Conservation (phyloP, 352 stramenopile genomes). For the Phytophthora colocasiae region DNA sequence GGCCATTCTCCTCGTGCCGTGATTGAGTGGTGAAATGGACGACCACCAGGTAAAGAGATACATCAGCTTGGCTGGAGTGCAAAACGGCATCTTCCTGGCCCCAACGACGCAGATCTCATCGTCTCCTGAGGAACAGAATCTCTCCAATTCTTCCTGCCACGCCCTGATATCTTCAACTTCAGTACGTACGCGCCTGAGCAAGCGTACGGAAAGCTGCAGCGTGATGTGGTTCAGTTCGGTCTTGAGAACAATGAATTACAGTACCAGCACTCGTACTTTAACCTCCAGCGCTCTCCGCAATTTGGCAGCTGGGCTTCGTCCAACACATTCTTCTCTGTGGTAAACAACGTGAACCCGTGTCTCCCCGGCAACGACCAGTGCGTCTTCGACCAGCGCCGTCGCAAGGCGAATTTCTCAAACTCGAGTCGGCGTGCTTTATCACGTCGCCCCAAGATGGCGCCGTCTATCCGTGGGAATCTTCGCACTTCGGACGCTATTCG, state of each 20-base stretch:
- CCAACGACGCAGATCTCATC: conserved; percentile 2
- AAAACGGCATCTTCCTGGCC: not conserved
- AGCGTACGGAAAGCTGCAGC: conserved; percentile 14
- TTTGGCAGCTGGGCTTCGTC: conserved; percentile 5
- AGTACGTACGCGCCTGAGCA: conserved; percentile 11
- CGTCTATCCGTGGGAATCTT: too few species aligned
- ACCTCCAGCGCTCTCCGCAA: not conserved
- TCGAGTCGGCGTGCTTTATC: conserved; percentile 50
- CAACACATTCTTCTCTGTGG: conserved; percentile 26
- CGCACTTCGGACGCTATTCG: too few species aligned
- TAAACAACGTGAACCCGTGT: too few species aligned
- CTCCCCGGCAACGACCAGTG: too few species aligned
- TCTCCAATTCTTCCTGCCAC: not conserved
- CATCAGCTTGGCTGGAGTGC: conserved; percentile 42
- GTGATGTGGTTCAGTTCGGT: conserved; percentile 22
- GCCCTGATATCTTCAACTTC: conserved; percentile 12
- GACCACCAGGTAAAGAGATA: conserved; percentile 51
- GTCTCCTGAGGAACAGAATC: not conserved
- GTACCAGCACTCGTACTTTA: not conserved
- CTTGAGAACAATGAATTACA: conserved; percentile 22
- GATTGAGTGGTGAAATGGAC: conserved; percentile 58
- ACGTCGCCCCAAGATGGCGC: conserved; percentile 33
- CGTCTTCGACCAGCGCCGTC: too few species aligned
- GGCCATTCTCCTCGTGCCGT: conserved; percentile 43
- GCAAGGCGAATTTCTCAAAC: not conserved